phyloP scores from a whole-genome alignment of 306 rosid species.

The Prunus mongolica region DNA sequence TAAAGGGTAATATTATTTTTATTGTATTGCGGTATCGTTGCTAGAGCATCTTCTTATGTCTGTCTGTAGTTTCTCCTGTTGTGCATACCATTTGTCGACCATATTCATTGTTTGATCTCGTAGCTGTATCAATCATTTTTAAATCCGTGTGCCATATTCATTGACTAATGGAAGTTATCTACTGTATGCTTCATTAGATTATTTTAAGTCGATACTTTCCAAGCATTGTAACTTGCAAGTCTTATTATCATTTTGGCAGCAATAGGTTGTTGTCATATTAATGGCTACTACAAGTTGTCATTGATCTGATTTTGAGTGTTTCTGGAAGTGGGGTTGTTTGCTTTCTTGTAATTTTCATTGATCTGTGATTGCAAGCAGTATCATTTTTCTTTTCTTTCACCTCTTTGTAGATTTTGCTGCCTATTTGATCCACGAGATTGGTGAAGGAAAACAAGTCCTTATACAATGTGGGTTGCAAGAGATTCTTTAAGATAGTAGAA shows the following conservation, averaged over 20 bases:
- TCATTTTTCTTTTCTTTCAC: background rate
- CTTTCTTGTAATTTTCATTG: background rate
- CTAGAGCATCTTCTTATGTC: constrained; percentile 10
- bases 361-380: background rate
- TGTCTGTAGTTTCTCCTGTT: background rate
- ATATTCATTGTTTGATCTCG: background rate
- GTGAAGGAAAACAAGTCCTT: constrained; percentile 12
- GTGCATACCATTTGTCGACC: background rate
- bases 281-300: constrained; percentile 6
- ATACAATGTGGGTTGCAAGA: constrained; percentile 26
- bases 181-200: background rate
- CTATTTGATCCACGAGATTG: background rate
- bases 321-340: background rate
- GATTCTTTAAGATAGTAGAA: constrained; percentile 32
- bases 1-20: background rate
- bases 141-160: constrained; percentile 7
- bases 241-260: background rate
- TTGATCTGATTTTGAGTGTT: background rate
- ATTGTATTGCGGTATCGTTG: constrained; percentile 10
- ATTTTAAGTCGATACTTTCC: background rate
- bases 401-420: constrained; percentile 11
- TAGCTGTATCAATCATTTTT: constrained; percentile 7
- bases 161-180: background rate
- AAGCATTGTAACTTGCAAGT: background rate
- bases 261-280: background rate